A percentile compares a stretch with the other conserved stretches of the same genome.
phyloP scores from a whole-genome alignment of 495 filamentous ascomycete genomes.

The Pyrenula aspistea region DNA sequence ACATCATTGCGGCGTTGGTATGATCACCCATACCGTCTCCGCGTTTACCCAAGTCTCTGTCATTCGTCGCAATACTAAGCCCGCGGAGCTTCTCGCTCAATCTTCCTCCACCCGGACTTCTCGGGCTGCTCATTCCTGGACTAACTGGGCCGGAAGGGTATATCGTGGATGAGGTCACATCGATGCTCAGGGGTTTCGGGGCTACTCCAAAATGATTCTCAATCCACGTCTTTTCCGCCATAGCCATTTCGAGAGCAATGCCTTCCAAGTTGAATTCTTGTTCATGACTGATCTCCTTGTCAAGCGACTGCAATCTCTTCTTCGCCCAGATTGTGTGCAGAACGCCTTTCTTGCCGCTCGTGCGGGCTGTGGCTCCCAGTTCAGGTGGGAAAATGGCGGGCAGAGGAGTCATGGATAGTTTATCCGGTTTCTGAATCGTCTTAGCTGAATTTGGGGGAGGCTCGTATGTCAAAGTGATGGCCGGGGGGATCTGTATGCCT shows the following conservation, averaged over 20 bases:
- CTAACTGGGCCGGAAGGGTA: slow-evolving; percentile 25
- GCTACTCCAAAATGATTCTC: slow-evolving; percentile 61
- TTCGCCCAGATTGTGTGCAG: slow-evolving; percentile 77
- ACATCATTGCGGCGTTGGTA: slow-evolving; percentile 1
- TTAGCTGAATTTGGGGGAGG: slow-evolving; percentile 11
- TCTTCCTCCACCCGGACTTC: slow-evolving; percentile 50
- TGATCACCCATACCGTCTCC: slow-evolving; percentile 26
- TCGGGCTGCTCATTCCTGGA: slow-evolving; percentile 32
- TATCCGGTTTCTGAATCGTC: slow-evolving; percentile 9
- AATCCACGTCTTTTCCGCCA: slow-evolving; percentile 73
- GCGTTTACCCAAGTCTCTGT: slow-evolving; percentile 39
- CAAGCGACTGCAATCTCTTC: slow-evolving; percentile 56
- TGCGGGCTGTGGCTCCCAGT: slow-evolving; percentile 48
- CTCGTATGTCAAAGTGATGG: slow-evolving; percentile 49
- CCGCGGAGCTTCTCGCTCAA: slow-evolving; percentile 67
- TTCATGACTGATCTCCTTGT: slow-evolving; percentile 57
- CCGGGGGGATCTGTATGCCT: slow-evolving; percentile 49
- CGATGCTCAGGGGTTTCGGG: slow-evolving; percentile 14
- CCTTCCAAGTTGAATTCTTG: slow-evolving; percentile 58
- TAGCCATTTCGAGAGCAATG: slow-evolving; percentile 67
- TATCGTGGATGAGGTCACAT: slow-evolving; percentile 10
- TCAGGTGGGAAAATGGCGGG: slow-evolving; percentile 72
- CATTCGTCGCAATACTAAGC: slow-evolving; percentile 60
- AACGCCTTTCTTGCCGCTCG: slow-evolving; percentile 64
- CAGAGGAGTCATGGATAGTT: slow-evolving; percentile 52